Conservation (phyloP, 116 monocot genomes). For the Trichopus zeylanicus region DNA sequence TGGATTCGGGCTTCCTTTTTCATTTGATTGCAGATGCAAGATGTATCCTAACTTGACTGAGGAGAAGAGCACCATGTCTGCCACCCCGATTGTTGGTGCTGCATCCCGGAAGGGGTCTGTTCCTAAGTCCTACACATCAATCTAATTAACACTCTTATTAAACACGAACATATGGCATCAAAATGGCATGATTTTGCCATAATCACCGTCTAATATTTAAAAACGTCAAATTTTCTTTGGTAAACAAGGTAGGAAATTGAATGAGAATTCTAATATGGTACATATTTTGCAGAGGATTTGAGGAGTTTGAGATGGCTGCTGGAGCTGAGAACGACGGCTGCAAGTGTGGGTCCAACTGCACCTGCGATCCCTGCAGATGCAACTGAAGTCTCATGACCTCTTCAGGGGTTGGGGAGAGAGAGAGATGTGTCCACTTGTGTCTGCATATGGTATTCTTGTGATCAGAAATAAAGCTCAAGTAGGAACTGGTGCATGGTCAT, state of each 20-base stretch:
- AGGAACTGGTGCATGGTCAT: too few relatives aligned
- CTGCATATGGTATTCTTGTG: too few relatives aligned
- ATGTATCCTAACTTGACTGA: constrained; percentile 11
- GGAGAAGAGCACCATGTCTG: constrained; percentile 23
- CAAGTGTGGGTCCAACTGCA: constrained; percentile 36
- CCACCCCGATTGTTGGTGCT: constrained; percentile 35
- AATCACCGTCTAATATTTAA: too few relatives aligned
- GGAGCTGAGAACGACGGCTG: constrained; percentile 16
- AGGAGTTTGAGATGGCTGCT: constrained; percentile 6
- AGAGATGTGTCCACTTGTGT: too few relatives aligned
- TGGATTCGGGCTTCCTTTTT: too few relatives aligned
- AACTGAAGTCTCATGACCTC: constrained; percentile 16
- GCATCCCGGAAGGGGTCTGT: constrained; percentile 2
- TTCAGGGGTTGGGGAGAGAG: too few relatives aligned
- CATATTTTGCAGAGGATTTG: constrained; percentile 4
- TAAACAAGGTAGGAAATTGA: too few relatives aligned
- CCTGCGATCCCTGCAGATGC: constrained; percentile 40
- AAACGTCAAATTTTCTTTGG: too few relatives aligned
- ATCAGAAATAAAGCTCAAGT: too few relatives aligned
- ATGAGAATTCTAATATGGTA: too few relatives aligned
- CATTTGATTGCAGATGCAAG: constrained; percentile 37
- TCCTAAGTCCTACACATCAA: too few relatives aligned
- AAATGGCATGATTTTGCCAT: background rate
- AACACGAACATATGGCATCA: background rate
- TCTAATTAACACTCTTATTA: background rate